These are phyloP conservation scores for Candida ficus DNA, from an alignment of 805 yeast genomes.

Conservation along the genomic window DNA sequence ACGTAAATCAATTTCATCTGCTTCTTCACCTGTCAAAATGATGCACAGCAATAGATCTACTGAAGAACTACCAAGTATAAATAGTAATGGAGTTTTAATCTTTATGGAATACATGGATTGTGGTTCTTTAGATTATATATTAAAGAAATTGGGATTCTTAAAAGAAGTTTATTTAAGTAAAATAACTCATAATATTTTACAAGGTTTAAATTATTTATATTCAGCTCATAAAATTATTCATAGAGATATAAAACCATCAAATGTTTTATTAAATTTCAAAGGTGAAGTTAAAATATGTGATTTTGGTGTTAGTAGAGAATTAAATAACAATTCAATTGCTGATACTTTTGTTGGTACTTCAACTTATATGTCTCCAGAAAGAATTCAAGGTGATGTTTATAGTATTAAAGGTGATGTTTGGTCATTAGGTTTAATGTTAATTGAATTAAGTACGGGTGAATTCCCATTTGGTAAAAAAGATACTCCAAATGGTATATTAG, in stretches of 20 bases:
- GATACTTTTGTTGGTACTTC: constrained; percentile 98
- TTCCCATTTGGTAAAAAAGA: constrained; percentile 69
- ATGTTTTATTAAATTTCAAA: constrained; percentile 77
- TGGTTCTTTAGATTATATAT: constrained; percentile 81
- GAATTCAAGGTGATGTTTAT: constrained; percentile 92
- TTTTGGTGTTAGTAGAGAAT: constrained; percentile 91
- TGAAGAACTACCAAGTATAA: constrained; percentile 20
- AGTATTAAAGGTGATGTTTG: constrained; percentile 96
- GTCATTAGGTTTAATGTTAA: constrained; percentile 89
- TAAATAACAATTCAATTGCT: constrained; percentile 82
- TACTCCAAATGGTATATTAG: constrained; percentile 82
- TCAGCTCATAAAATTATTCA: constrained; percentile 85
- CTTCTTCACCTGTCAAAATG: constrained; percentile 1
- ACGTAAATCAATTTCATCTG: not conserved
- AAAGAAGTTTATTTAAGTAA: constrained; percentile 67
- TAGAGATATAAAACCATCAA: constrained; percentile 93
- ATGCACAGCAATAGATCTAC: constrained; percentile 3
- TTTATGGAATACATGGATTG: constrained; percentile 97
- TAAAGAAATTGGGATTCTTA: constrained; percentile 54
- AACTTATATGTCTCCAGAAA: constrained; percentile 95
- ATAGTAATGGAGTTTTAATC: constrained; percentile 66
- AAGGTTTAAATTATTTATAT: constrained; percentile 79
- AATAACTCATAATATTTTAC: constrained; percentile 68
- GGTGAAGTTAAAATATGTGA: constrained; percentile 93
- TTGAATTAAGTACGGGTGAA: constrained; percentile 82